Percentiles rank a stretch among this genome's conserved stretches.
These are phyloP conservation scores for Penicillium longicatenatum DNA, from an alignment of 495 filamentous ascomycete species.

Conservation along the genomic window DNA sequence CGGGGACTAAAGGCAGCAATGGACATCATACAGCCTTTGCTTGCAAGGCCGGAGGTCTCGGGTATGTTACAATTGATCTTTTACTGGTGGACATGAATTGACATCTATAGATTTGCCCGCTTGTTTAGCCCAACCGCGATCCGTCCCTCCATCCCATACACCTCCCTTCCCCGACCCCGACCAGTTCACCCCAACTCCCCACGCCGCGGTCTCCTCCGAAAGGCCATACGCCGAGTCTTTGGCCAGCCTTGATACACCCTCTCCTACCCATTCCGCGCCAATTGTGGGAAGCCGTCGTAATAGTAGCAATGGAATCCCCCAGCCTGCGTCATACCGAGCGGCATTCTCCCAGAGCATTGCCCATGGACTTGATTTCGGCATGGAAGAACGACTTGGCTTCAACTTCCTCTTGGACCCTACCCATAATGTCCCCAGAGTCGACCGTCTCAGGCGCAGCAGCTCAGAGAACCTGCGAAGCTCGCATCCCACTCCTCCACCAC, in stretches of 20 bases:
- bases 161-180: conserved; percentile 31
- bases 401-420: conserved; percentile 64
- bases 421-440: conserved; percentile 45
- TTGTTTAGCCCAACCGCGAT: conserved; percentile 18
- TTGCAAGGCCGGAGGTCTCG: conserved; percentile 35
- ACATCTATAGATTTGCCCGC: conserved; percentile 19
- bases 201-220: conserved; percentile 18
- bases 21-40: conserved; percentile 65
- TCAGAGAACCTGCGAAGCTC: conserved; percentile 30
- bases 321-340: conserved; percentile 30
- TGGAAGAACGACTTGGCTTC: conserved; percentile 63
- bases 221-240: conserved; percentile 35
- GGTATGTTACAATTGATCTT: conserved; percentile 19
- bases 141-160: conserved; percentile 24
- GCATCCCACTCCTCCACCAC: conserved; percentile 27
- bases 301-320: conserved; percentile 25
- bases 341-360: conserved; percentile 50
- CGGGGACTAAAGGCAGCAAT: conserved; percentile 60
- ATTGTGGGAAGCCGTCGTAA: conserved; percentile 31
- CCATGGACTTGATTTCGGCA: conserved; percentile 59
- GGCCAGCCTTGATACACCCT: conserved; percentile 38
- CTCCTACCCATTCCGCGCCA: conserved; percentile 39
- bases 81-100: not conserved
- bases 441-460: conserved; percentile 34
- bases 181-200: conserved; percentile 21